Conservation (phyloP, 208 protist genomes). For the Acanthamoeba castellanii region DNA sequence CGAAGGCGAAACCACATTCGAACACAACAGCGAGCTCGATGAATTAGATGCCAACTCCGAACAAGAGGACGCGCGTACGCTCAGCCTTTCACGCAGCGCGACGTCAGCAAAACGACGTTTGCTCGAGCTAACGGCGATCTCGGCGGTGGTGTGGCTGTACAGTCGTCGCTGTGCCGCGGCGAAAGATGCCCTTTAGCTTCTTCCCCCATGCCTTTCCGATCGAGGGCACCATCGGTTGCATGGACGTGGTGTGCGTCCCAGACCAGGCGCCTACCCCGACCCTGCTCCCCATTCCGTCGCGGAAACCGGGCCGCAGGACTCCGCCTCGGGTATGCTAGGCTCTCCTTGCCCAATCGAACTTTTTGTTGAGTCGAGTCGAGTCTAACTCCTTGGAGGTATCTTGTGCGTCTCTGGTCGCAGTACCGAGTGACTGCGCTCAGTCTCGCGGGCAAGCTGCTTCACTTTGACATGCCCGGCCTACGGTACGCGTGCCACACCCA, state of each 20-base stretch:
- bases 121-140: not conserved
- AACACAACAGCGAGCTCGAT: not conserved
- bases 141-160: not conserved
- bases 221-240: not conserved
- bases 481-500: not conserved
- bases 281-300: not conserved
- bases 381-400: too few relatives aligned
- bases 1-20: not conserved
- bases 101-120: not conserved
- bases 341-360: not conserved
- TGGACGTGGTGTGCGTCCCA: not conserved
- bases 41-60: not conserved
- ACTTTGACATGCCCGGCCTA: slow-evolving; percentile 11
- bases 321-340: not conserved
- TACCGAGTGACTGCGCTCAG: not conserved
- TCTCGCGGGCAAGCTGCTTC: not conserved
- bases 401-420: not conserved
- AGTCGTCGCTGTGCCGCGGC: not conserved
- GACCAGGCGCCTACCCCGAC: not conserved
- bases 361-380: not conserved
- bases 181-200: slow-evolving; percentile 24
- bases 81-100: too few relatives aligned
- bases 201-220: not conserved
- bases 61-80: not conserved
- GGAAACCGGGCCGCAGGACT: not conserved